phyloP scores from a whole-genome alignment of 1,284 basidiomycete species.

The Cronartium ribicola region DNA sequence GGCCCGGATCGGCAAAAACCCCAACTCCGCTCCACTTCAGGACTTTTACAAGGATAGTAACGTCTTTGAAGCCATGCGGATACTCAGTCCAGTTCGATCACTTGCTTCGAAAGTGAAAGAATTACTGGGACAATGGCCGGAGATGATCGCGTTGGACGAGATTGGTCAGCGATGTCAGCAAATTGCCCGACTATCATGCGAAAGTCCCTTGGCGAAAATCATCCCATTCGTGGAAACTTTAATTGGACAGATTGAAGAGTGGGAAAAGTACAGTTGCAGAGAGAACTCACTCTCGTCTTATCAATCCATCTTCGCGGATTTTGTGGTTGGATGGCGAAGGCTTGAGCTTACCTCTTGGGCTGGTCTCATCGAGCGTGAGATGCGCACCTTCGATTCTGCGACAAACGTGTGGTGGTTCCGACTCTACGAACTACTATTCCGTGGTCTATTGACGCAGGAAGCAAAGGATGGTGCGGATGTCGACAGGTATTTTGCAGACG shows the following conservation, averaged over 20 bases:
- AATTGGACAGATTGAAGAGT: slow-evolving; percentile 83
- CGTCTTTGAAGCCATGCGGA: slow-evolving; percentile 18
- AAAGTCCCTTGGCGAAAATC: slow-evolving; percentile 74
- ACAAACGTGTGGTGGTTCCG: slow-evolving; percentile 87
- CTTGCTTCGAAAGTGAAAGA: slow-evolving; percentile 19
- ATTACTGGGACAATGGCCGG: slow-evolving; percentile 81
- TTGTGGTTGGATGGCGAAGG: slow-evolving; percentile 86
- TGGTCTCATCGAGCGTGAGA: slow-evolving; percentile 70
- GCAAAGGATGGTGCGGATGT: slow-evolving; percentile 53
- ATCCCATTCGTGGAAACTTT: slow-evolving; percentile 82
- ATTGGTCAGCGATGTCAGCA: slow-evolving; percentile 70
- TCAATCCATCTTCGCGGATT: slow-evolving; percentile 64
- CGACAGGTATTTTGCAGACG: slow-evolving; percentile 61
- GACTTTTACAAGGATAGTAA: slow-evolving; percentile 38
- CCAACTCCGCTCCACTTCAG: neutral
- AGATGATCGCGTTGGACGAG: slow-evolving; percentile 91
- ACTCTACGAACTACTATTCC: slow-evolving; percentile 74
- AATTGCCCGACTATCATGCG: slow-evolving; percentile 64
- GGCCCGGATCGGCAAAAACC: neutral
- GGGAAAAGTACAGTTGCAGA: slow-evolving; percentile 89
- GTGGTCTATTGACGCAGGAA: slow-evolving; percentile 56
- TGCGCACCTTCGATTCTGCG: slow-evolving; percentile 60
- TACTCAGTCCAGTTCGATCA: slow-evolving; percentile 14
- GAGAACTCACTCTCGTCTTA: slow-evolving; percentile 72
- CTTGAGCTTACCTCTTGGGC: slow-evolving; percentile 87